Evolutionary conservation across 768 basidiomycete genomes (phyloP).

Genomic region (Hericium alpestre): DNA sequence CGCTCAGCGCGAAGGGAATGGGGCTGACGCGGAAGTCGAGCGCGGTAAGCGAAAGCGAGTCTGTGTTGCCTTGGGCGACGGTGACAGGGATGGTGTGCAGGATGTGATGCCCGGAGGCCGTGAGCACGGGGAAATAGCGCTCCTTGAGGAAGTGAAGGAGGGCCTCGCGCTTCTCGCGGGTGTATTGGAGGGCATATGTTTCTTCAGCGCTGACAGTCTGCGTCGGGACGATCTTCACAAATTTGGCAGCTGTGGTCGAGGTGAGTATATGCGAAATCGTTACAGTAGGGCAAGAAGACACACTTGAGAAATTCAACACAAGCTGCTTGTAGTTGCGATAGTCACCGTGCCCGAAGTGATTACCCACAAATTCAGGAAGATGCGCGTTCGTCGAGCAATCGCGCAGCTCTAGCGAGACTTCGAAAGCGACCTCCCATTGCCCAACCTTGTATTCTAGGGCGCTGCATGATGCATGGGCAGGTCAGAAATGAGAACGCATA

Average conservation of each 20-base stretch:
- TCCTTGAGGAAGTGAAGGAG: slow-evolving; percentile 16
- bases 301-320: slow-evolving; percentile 17
- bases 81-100: background rate
- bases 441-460: slow-evolving; percentile 12
- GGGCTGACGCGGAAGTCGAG: background rate
- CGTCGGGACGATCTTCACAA: no score
- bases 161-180: slow-evolving; percentile 11
- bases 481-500: no score
- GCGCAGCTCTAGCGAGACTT: slow-evolving; percentile 18
- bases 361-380: slow-evolving; percentile 6
- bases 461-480: no score
- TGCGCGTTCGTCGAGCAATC: slow-evolving; percentile 11
- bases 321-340: slow-evolving; percentile 15
- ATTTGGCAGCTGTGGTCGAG: no score
- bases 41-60: background rate
- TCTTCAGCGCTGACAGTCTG: no score
- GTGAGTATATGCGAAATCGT: no score
- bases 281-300: background rate
- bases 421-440: slow-evolving; percentile 20
- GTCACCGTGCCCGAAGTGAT: slow-evolving; percentile 4
- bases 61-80: background rate
- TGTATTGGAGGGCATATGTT: background rate
- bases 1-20: background rate
- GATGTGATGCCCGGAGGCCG: background rate
- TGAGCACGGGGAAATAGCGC: slow-evolving; percentile 17